Base-by-base conservation (phyloP, 305 asterid genomes). In the Ruellia speciosa region DNA sequence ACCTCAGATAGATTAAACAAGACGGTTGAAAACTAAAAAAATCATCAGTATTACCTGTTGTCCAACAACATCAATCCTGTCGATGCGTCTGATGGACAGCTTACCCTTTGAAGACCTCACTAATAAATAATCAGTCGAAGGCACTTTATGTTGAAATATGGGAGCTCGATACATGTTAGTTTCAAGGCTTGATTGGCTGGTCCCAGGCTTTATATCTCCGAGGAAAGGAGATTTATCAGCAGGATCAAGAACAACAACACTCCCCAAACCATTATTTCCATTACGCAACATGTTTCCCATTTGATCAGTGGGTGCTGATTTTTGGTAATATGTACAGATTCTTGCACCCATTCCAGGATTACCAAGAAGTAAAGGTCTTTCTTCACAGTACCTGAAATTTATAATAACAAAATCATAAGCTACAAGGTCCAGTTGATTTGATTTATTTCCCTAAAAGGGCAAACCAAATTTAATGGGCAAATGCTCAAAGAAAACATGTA, bases 271-370 rank as follows among this genome's bases (percentile, higher is more conserved):
- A 52, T 72, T 80, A 69, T 81, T 81, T 66, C 76, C 95, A 71
- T 76, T 88, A 35, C 92, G 85, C 83, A 89, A 75, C 56, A 68
- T 65, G 71, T 60, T 80, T 11, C 95, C 97, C 37, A 60, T 75
- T 69, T 86, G 92, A 79, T 86, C 97, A 60, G 81, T 78, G 18
- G 94, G 87, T 17, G 77, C 58, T 17, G 81, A 75, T 75, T 93
- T 93, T 70, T 93, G 97, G 77, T 89, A 89, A 71, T 89, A 93
- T 59, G 99, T 93, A 76, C 93, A 89, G 63, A 89, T 78, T 77
- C 95, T 80, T 55, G 96, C 94, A 76, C 99, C 99, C 99, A 93
- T 93, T 69, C 97, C 99, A 54, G 80, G 77, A 77, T 93, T 89
- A 58, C 96, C 88, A n/a, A 93, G 82, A 68, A 93, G 97, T 77